phyloP scores from a whole-genome alignment of 2,329 filamentous ascomycete genomes.

The Clathrospora elynae region DNA sequence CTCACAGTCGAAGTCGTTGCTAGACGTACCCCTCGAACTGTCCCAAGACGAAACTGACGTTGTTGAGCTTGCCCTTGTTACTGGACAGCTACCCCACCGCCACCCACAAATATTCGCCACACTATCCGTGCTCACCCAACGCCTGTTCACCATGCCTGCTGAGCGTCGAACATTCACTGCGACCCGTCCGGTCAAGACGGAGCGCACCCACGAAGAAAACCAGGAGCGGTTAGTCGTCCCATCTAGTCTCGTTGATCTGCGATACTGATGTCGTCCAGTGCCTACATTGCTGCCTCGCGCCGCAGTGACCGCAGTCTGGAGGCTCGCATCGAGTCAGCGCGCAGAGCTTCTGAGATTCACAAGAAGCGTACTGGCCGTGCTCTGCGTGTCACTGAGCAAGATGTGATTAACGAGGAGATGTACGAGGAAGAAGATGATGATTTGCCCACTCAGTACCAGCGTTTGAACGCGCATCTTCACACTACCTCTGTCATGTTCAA shows the following conservation, averaged over 20 bases:
- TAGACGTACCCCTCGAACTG: slow-evolving; percentile 25
- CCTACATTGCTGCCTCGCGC: slow-evolving; percentile 89
- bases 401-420: slow-evolving; percentile 91
- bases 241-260: background rate
- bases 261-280: slow-evolving; percentile 56
- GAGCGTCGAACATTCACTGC: slow-evolving; percentile 42
- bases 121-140: background rate
- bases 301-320: slow-evolving; percentile 86
- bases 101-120: slow-evolving; percentile 22
- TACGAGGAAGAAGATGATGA: slow-evolving; percentile 95
- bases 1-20: slow-evolving; percentile 28
- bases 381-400: slow-evolving; percentile 80
- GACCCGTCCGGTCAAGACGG: slow-evolving; percentile 62
- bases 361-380: slow-evolving; percentile 83
- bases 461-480: slow-evolving; percentile 66
- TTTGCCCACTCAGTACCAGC: slow-evolving; percentile 67
- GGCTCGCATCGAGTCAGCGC: slow-evolving; percentile 84
- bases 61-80: slow-evolving; percentile 9
- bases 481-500: slow-evolving; percentile 67
- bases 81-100: slow-evolving; percentile 15
- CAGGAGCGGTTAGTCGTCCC: slow-evolving; percentile 64
- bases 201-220: slow-evolving; percentile 79
- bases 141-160: slow-evolving; percentile 46
- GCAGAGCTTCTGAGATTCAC: slow-evolving; percentile 88
- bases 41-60: slow-evolving; percentile 2